Base-by-base conservation (phyloP, 2,329 filamentous ascomycete species). In the Aspergillus sp. region DNA sequence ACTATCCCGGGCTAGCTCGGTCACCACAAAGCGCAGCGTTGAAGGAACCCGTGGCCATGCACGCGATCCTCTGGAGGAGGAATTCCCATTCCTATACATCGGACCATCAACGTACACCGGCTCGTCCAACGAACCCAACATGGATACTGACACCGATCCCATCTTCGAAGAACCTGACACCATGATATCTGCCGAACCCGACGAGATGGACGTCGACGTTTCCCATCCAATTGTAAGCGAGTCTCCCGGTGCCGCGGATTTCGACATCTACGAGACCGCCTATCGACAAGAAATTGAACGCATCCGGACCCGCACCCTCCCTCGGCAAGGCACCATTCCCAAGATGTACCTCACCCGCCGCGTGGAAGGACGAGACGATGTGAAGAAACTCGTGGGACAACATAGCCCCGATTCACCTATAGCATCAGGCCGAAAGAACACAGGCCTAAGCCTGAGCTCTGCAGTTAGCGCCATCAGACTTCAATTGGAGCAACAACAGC, bases 181-280 rank as follows among this genome's bases (percentile, higher is more conserved):
- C 81, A 81, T 66, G 70, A 54, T 60, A 25, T 63, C 73, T 49
- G 73, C 70, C 42, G 75, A 78, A 57, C 72, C 76, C 23, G 66
- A 73, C 8, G 76, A 73, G 15, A 51, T 55, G 25, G 57, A 57
- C 15, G 57, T 30, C 7, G 62, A 65, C 11, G 51, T 59, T 8
- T 47, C 63, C 15, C 67, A 69, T 21, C 77, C 72, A 21, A 73
- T 89, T 4, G 88, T 96, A 42, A 91, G 90, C 30, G 92, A 96
- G 75, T 96, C 91, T 1, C 94, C 94, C 2, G 89, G 89, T 0
- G 89, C 88, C 1, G 90, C 91, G 5, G 92, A 96, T 62, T 91
- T 91, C 68, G 88, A 95, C 71, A 89, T 98, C 60, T 97, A 96
- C 74, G 91, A 96, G 73, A 86, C 85, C 0, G 94, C 94, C 0